Percentiles rank a stretch among this genome's conserved stretches.
Evolutionary conservation across 2,329 filamentous ascomycete species (phyloP).

Genomic region (Verticillium nubilum): DNA sequence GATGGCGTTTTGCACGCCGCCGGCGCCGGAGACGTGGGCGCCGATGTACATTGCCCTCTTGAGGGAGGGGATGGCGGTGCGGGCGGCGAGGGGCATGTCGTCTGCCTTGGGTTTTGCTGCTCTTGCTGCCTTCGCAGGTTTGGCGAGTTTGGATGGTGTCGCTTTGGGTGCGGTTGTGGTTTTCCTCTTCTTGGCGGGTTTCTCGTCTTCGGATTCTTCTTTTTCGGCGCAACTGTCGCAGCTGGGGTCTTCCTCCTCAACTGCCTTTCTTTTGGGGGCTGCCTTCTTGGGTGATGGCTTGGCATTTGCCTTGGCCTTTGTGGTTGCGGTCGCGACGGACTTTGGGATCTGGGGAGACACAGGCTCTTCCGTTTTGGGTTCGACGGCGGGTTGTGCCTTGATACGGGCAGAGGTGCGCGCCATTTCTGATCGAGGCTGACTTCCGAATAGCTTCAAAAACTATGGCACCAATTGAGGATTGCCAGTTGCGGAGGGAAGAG

Average conservation of each 20-base stretch:
- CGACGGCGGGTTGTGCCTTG: conserved; percentile 12
- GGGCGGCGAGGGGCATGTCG: conserved; percentile 58
- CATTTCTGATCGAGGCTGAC: conserved; percentile 17
- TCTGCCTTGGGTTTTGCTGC: conserved; percentile 23
- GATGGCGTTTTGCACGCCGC: conserved; percentile 86
- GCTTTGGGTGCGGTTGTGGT: conserved; percentile 12
- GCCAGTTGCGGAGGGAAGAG: too few species aligned
- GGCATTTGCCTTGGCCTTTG: conserved; percentile 16
- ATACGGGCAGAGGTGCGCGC: conserved; percentile 27
- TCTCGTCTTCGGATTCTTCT: conserved; percentile 15
- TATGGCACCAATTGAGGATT: too few species aligned
- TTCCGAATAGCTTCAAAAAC: too few species aligned
- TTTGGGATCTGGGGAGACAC: conserved; percentile 7
- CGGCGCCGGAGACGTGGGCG: conserved; percentile 85
- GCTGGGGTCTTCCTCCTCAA: conserved; percentile 18
- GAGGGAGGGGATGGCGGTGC: conserved; percentile 59
- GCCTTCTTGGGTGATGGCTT: not conserved
- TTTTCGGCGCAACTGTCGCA: conserved; percentile 15
- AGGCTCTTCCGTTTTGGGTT: not conserved
- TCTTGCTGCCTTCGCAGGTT: conserved; percentile 27
- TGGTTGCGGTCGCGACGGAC: conserved; percentile 20
- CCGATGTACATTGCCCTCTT: conserved; percentile 75
- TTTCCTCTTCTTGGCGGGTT: conserved; percentile 37
- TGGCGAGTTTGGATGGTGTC: conserved; percentile 14
- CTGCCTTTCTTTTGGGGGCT: conserved; percentile 6